A percentile compares a stretch with the other conserved stretches of the same genome.
These are phyloP conservation scores for Adansonia grandidieri DNA, from an alignment of 441 rosid genomes.

Conservation along the genomic window DNA sequence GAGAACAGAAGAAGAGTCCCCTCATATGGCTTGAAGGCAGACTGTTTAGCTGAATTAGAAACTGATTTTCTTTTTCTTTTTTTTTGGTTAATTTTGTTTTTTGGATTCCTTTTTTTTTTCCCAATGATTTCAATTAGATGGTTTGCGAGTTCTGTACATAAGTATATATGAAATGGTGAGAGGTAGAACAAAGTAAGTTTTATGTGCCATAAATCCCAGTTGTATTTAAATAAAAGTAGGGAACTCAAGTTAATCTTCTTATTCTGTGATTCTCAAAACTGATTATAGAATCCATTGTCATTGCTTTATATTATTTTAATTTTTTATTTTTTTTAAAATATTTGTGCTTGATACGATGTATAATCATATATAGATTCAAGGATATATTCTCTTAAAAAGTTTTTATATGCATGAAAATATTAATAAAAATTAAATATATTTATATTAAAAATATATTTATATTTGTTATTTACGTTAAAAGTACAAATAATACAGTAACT, in stretches of 20 bases:
- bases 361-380: too few species aligned
- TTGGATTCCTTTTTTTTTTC: slow-evolving; percentile 17
- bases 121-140: slow-evolving; percentile 28
- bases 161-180: slow-evolving; percentile 38
- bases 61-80: slow-evolving; percentile 11
- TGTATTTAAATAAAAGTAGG: slow-evolving; percentile 52
- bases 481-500: too few species aligned
- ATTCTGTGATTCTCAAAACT: not conserved
- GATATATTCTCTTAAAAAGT: too few species aligned
- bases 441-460: too few species aligned
- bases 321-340: too few species aligned
- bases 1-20: slow-evolving; percentile 16
- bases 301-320: too few species aligned
- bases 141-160: slow-evolving; percentile 52
- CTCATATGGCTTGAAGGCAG: slow-evolving; percentile 25
- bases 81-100: slow-evolving; percentile 12
- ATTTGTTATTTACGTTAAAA: too few species aligned
- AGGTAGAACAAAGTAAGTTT: slow-evolving; percentile 36
- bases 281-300: not conserved
- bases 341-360: too few species aligned
- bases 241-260: slow-evolving; percentile 35
- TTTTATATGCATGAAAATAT: too few species aligned
- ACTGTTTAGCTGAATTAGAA: slow-evolving; percentile 34
- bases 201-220: slow-evolving; percentile 43
- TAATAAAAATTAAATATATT: too few species aligned